These are phyloP conservation scores for Parietaria judaica DNA, from an alignment of 306 rosid species.

Conservation along the genomic window DNA sequence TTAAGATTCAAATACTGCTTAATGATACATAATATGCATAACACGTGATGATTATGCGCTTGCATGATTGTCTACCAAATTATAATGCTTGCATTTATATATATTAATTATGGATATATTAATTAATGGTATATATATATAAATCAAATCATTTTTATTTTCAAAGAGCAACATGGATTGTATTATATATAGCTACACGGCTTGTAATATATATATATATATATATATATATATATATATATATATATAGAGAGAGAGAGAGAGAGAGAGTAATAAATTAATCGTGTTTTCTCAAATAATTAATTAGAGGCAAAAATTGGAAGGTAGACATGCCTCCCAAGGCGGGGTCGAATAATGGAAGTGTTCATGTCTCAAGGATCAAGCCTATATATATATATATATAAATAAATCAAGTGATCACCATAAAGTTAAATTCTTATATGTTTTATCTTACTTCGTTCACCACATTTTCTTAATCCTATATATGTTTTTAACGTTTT, in stretches of 20 bases:
- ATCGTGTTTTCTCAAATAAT: constrained; percentile 1
- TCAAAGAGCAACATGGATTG: too few relatives aligned
- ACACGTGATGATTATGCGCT: neutral
- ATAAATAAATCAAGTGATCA: neutral
- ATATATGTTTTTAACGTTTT: too few relatives aligned
- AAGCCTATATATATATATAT: constrained; percentile 24
- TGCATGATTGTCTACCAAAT: neutral
- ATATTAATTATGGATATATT: neutral
- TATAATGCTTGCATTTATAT: neutral
- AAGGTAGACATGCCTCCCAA: constrained; percentile 56
- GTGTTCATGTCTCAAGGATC: constrained; percentile 65
- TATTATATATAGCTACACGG: too few relatives aligned
- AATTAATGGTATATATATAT: neutral
- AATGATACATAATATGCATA: neutral
- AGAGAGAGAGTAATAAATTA: too few relatives aligned
- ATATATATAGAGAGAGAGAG: too few relatives aligned
- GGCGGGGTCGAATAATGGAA: constrained; percentile 47
- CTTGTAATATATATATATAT: too few relatives aligned
- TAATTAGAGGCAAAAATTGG: constrained; percentile 4
- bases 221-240: too few relatives aligned
- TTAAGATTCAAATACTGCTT: too few relatives aligned
- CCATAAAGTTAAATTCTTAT: neutral
- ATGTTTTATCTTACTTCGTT: too few relatives aligned
- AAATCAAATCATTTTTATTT: too few relatives aligned
- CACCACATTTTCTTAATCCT: too few relatives aligned